These are phyloP conservation scores for Neoarthrinium moseri DNA, from an alignment of 2,329 filamentous ascomycete species.

Conservation along the genomic window DNA sequence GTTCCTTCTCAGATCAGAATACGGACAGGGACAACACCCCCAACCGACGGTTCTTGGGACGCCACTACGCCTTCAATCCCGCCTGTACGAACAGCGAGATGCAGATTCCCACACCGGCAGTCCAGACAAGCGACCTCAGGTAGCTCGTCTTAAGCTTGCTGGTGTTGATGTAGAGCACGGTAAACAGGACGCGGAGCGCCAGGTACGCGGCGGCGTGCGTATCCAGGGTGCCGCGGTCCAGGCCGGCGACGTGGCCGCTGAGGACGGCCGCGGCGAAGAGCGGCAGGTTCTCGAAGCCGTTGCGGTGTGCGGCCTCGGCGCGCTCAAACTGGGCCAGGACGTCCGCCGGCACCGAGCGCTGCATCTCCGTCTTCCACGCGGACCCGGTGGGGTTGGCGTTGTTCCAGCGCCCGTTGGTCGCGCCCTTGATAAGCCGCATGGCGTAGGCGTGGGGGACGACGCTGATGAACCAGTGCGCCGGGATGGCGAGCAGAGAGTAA, in stretches of 20 bases:
- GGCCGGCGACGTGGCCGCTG: conserved; percentile 23
- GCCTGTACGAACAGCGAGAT: too few species aligned
- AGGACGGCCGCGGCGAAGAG: conserved; percentile 27
- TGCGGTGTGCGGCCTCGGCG: conserved; percentile 24
- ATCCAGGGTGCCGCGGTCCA: conserved; percentile 20
- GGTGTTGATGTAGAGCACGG: conserved; percentile 21
- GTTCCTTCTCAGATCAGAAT: too few species aligned
- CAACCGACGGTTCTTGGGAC: too few species aligned
- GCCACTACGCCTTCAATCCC: too few species aligned
- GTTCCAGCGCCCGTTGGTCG: not conserved
- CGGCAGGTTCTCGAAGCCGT: conserved; percentile 28
- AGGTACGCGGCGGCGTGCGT: conserved; percentile 20
- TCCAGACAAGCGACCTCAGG: not conserved
- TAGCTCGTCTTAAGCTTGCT: not conserved
- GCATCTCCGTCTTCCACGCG: not conserved
- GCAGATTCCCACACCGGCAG: too few species aligned
- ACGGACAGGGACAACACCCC: too few species aligned
- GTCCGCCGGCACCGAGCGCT: not conserved
- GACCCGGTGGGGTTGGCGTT: not conserved
- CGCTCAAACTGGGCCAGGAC: conserved; percentile 15
- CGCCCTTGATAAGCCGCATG: not conserved
- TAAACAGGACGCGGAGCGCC: conserved; percentile 23
- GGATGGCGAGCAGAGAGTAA: not conserved
- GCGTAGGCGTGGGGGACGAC: not conserved
- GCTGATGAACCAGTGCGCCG: not conserved